Evolutionary conservation across 2,329 filamentous ascomycete genomes (phyloP).

Genomic region (Colletotrichum zoysiae): DNA sequence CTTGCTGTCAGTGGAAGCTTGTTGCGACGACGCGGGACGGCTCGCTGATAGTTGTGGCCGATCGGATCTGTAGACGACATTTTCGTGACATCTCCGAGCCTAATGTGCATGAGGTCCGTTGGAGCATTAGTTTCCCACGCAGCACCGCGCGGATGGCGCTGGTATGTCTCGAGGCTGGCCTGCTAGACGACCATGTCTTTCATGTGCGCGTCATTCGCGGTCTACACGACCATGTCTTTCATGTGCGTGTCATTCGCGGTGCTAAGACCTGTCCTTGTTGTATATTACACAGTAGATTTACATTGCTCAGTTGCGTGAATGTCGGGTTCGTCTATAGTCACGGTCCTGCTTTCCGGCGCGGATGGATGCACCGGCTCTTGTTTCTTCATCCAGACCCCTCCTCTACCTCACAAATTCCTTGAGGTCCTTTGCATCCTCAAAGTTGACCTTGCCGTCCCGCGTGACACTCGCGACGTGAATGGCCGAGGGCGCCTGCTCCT

Average conservation of each 20-base stretch:
- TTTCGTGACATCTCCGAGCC: constrained; percentile 8
- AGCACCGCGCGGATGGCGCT: background rate
- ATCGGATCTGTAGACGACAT: background rate
- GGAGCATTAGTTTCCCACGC: background rate
- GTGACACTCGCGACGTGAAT: constrained; percentile 69
- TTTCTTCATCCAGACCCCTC: constrained; percentile 8
- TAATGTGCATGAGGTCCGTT: background rate
- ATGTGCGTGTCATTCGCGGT: background rate
- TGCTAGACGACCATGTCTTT: background rate
- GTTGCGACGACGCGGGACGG: background rate
- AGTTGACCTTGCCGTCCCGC: constrained; percentile 74
- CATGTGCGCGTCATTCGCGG: background rate
- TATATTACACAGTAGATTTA: constrained; percentile 42
- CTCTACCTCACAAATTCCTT: constrained; percentile 65
- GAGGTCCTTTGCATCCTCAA: constrained; percentile 70
- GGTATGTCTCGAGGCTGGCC: background rate
- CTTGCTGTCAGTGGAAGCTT: constrained; percentile 14
- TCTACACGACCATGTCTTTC: background rate
- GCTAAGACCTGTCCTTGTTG: background rate
- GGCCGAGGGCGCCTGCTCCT: constrained; percentile 55
- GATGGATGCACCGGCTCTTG: background rate
- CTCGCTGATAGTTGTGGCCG: background rate
- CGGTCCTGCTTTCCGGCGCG: background rate
- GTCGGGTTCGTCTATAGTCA: constrained; percentile 12
- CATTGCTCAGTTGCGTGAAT: constrained; percentile 27